phyloP scores from a whole-genome alignment of 164 flowering plant species.

The Vitis rupestris region DNA sequence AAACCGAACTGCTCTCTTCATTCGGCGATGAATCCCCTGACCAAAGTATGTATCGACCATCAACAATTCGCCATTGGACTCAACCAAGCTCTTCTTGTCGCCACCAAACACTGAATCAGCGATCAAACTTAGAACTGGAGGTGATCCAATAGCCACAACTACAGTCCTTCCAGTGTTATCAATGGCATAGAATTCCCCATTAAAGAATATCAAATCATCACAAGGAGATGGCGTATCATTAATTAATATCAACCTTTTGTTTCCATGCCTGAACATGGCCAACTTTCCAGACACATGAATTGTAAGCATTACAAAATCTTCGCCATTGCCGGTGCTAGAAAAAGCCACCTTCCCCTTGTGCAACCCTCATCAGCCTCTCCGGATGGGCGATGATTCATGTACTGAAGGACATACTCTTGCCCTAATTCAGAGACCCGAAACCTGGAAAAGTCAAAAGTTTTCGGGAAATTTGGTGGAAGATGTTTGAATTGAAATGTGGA shows the following conservation, averaged over 20 bases:
- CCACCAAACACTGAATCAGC: conserved; percentile 56
- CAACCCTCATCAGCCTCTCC: conserved; percentile 30
- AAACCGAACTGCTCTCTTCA: conserved; percentile 49
- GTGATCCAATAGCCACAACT: conserved; percentile 18
- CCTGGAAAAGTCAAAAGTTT: conserved; percentile 20
- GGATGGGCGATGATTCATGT: conserved; percentile 29
- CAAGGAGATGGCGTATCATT: conserved; percentile 43
- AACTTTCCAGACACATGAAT: conserved; percentile 70
- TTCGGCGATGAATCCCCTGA: too few species aligned
- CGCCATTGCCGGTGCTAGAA: conserved; percentile 5
- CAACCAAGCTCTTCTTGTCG: conserved; percentile 70
- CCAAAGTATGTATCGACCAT: conserved; percentile 56
- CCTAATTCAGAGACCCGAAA: conserved; percentile 42
- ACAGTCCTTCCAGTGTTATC: conserved; percentile 56
- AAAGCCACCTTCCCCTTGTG: conserved; percentile 66
- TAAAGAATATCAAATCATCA: conserved; percentile 56
- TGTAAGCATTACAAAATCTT: conserved; percentile 38
- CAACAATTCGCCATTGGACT: conserved; percentile 50
- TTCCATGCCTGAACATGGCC: conserved; percentile 51
- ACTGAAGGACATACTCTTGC: conserved; percentile 45
- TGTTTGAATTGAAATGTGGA: conserved; percentile 21
- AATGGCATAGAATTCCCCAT: conserved; percentile 60
- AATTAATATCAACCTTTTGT: conserved; percentile 49
- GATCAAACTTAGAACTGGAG: conserved; percentile 19
- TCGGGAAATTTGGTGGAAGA: conserved; percentile 28